Evolutionary conservation across 345 rosid genomes (phyloP).

Genomic region (Citrus trifoliata): DNA sequence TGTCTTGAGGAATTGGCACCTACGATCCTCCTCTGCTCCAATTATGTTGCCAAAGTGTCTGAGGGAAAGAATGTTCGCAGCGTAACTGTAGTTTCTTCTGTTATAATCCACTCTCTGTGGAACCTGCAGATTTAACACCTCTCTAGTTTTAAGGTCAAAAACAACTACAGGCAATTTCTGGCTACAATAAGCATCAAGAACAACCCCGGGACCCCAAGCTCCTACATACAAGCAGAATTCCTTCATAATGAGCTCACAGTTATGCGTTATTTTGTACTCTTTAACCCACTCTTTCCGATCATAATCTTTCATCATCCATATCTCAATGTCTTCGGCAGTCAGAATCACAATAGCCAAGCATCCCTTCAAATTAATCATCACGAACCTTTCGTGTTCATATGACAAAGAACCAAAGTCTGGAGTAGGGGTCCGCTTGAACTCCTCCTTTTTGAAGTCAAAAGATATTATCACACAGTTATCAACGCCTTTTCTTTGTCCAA

Average conservation of each 20-base stretch:
- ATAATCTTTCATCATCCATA: background rate
- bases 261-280: background rate
- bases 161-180: too few species aligned
- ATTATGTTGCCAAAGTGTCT: background rate
- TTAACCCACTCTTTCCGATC: background rate
- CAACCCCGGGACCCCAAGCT: background rate
- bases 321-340: background rate
- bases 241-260: background rate
- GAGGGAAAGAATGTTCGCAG: background rate
- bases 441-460: background rate
- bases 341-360: background rate
- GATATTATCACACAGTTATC: background rate
- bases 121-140: background rate
- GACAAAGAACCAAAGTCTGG: background rate
- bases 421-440: background rate
- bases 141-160: too few species aligned
- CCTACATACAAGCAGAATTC: background rate
- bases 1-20: too few species aligned
- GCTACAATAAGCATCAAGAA: background rate
- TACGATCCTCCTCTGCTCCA: background rate
- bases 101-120: background rate
- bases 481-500: background rate
- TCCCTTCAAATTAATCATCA: background rate
- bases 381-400: background rate
- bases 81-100: background rate